A percentile compares a stretch with the other conserved stretches of the same genome.
Conservation (phyloP, 2,329 filamentous ascomycete species). For the Torrubiella hemipterigena region DNA sequence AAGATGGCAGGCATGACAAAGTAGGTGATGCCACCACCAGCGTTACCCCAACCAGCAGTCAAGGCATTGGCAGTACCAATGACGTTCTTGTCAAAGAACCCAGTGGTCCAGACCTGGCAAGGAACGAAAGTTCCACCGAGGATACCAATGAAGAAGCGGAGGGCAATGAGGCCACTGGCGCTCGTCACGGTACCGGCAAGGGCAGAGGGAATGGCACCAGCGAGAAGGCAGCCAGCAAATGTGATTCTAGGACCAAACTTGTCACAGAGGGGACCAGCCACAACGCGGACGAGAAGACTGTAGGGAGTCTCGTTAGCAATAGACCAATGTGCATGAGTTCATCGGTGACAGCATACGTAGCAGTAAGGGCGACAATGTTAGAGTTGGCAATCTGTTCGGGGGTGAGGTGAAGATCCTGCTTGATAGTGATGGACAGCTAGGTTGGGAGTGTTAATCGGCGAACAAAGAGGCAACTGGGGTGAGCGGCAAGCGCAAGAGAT, state of each 20-base stretch:
- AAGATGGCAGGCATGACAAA: constrained; percentile 89
- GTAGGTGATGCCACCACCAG: constrained; percentile 83
- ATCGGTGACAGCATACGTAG: constrained; percentile 23
- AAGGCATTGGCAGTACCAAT: constrained; percentile 85
- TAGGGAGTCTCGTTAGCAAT: background rate
- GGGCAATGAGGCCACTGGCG: constrained; percentile 47
- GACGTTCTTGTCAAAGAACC: constrained; percentile 87
- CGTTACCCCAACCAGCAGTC: constrained; percentile 74
- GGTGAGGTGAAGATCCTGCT: constrained; percentile 61
- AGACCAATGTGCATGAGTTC: background rate
- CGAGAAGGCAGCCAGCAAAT: constrained; percentile 60
- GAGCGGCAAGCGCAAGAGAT: no score
- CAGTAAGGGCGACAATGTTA: constrained; percentile 71
- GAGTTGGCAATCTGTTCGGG: constrained; percentile 70
- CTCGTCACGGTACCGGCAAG: constrained; percentile 66
- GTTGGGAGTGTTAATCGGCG: background rate
- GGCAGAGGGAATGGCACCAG: constrained; percentile 70
- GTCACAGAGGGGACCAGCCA: constrained; percentile 79
- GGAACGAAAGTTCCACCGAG: constrained; percentile 70
- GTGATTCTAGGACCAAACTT: constrained; percentile 68
- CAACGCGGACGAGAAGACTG: constrained; percentile 55
- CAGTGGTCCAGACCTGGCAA: constrained; percentile 90
- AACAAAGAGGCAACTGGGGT: background rate
- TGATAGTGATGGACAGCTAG: constrained; percentile 59
- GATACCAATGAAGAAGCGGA: constrained; percentile 72